Evolutionary conservation across 2,329 filamentous ascomycete genomes (phyloP), one percentile per base, ranked within the genome.

Genomic region (Pseudocercospora eumusae): DNA sequence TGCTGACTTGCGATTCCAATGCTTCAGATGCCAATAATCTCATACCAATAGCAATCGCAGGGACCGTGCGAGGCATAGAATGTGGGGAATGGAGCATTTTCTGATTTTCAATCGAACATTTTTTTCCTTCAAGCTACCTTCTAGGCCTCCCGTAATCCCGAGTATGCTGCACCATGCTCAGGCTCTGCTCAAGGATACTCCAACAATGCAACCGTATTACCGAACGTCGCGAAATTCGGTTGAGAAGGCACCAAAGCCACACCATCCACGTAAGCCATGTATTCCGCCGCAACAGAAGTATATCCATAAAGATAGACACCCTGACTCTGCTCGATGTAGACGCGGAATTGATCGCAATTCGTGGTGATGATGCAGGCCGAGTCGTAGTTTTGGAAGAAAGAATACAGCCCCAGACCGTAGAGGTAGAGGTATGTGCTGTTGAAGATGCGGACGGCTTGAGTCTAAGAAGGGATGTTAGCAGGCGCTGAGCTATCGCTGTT

Each of bases 361-460:
- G 81, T 70, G 8, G 71, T 73, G 0, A 70, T 53, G 10, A 84
- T 70, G 66, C 82, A 84, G 11, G 71, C 72, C 64, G 83, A 79
- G 56, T 73, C 74, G 74, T 85, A 86, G 73, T 84, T 81, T 64
- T 81, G 75, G 75, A 85, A 86, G 76, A 84, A 86, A 28, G 76
- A 80, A 74, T 77, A 78, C 81, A 88, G 93, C 5, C 60, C 60
- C 91, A 77, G 73, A 52, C 80, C 80, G 68, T 79, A 81, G 68
- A 74, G 72, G 75, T 77, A 77, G 63, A 81, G 75, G 71, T 75
- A 76, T 31, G 68, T 69, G 2, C 88, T 91, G 75, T 88, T 83
- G 59, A 85, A 77, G 44, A 92, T 81, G 23, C 90, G 88, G 50
- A 95, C 80, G 69, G 90, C 91, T 88, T 88, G 92, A 1, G 91